phyloP scores from a whole-genome alignment of 2,329 filamentous ascomycete species.

The Aspergillus novoparasiticus region DNA sequence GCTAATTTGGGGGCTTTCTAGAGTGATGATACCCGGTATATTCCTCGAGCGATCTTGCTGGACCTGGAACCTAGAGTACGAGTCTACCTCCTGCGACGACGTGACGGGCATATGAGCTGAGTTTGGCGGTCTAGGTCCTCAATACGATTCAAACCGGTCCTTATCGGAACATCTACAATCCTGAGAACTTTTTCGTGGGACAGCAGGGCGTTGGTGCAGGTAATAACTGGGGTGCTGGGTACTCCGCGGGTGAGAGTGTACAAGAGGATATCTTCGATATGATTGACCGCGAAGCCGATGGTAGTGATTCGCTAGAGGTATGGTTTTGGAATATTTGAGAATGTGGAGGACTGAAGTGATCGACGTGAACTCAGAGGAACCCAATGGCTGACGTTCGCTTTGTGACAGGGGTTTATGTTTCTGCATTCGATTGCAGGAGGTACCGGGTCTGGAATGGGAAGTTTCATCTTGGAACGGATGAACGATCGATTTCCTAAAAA shows the following conservation, averaged over 20 bases:
- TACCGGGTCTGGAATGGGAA: conserved; percentile 93
- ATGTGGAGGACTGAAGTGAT: background rate
- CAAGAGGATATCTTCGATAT: conserved; percentile 99
- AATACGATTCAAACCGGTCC: conserved; percentile 89
- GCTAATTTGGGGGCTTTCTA: conserved; percentile 38
- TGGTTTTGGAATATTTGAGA: conserved; percentile 11
- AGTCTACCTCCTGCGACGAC: conserved; percentile 1
- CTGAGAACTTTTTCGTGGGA: conserved; percentile 97
- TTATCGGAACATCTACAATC: conserved; percentile 99
- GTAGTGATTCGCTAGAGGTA: conserved; percentile 93
- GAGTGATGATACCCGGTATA: conserved; percentile 98
- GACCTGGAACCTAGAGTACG: conserved; percentile 87
- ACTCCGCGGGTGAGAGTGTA: conserved; percentile 86
- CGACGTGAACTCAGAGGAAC: background rate
- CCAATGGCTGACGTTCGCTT: conserved; percentile 5
- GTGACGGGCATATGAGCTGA: background rate
- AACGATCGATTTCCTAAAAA: conserved; percentile 99
- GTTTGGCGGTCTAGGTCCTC: conserved; percentile 62
- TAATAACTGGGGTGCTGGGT: conserved; percentile 98
- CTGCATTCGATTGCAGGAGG: conserved; percentile 97
- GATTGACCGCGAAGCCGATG: conserved; percentile 97
- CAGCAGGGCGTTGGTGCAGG: conserved; percentile 92
- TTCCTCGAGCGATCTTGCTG: conserved; percentile 91
- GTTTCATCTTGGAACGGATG: conserved; percentile 89
- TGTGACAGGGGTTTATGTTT: conserved; percentile 85